phyloP scores from a whole-genome alignment of 345 rosid genomes.

The Cardiospermum halicacabum region DNA sequence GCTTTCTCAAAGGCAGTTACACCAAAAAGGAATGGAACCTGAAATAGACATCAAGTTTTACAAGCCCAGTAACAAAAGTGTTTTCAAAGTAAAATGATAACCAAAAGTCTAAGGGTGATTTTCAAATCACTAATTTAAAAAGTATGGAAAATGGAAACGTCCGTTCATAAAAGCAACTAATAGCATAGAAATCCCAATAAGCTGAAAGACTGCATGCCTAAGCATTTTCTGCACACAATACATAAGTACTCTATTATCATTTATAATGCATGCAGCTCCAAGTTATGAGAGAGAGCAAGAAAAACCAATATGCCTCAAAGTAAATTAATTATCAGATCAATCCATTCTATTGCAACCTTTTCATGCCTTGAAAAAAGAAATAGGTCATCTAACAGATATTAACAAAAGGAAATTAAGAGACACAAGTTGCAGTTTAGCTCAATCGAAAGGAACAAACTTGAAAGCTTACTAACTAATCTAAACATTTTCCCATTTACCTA shows the following conservation, averaged over 20 bases:
- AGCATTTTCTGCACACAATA: neutral
- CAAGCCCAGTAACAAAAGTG: slow-evolving; percentile 6
- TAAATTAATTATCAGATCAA: neutral
- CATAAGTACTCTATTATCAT: neutral
- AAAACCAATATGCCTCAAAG: neutral
- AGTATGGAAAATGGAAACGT: neutral
- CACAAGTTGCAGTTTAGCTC: neutral
- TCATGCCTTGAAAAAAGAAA: neutral
- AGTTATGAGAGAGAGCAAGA: neutral
- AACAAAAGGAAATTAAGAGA: neutral
- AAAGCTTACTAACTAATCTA: neutral
- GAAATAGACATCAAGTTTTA: slow-evolving; percentile 21
- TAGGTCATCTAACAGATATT: neutral
- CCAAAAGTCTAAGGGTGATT: neutral
- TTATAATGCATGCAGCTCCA: neutral
- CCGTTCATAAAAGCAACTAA: neutral
- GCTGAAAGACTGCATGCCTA: neutral
- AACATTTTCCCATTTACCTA: neutral
- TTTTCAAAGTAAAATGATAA: neutral
- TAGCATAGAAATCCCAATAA: neutral
- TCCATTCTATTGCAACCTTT: neutral
- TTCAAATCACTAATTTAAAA: neutral
- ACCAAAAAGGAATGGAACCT: slow-evolving; percentile 99
- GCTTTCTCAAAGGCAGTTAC: slow-evolving; percentile 80
- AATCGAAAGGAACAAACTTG: neutral